Evolutionary conservation across 2,329 filamentous ascomycete genomes (phyloP), one percentile per base, ranked within the genome.

Genomic region (Ophiostoma quercus): DNA sequence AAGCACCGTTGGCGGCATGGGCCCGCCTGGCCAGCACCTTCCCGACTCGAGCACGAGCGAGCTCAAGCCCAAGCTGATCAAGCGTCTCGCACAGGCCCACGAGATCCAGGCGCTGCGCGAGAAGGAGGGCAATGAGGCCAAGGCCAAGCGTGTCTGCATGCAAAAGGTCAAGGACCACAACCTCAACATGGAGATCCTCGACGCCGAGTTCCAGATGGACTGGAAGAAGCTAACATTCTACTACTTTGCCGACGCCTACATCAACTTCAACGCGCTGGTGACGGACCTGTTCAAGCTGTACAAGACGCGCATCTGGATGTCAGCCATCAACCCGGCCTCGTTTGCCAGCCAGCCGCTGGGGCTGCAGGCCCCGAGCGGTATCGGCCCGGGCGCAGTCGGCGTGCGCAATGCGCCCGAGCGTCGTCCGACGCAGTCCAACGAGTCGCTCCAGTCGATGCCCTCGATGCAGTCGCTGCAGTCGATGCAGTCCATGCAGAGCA

Each of bases 291-390:
- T 98, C 86, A 98, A 98, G 81, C 94, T 98, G 73, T 99, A 98
- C 85, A 99, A 99, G 83, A 97, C 94, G 29, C 88, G 96, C 75
- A 99, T 99, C 76, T 99, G 95, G 95, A 97, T 99, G 92, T 98
- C 94, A 4, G 95, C 95, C 3, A 96, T 99, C 79, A 99, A 99
- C 78, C 95, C 95, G 8, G 95, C 94, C 5, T 97, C 94, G 0
- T 97, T 98, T 79, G 91, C 91, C 32, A 94, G 89, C 73, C 90
- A 91, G 22, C 88, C 88, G 2, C 83, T 92, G 67, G 90, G 90
- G 34, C 82, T 93, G 29, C 88, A 90, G 77, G 87, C 89, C 2
- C 88, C 90, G 1, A 89, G 87, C 72, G 86, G 86, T 37, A 84
- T 90, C 74, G 87, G 87, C 0, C 87, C 87, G 9, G 89, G 88